Evolutionary conservation across 768 basidiomycete species (phyloP), one percentile per base, ranked within the genome.

Genomic region (Lactifluus pinguis): DNA sequence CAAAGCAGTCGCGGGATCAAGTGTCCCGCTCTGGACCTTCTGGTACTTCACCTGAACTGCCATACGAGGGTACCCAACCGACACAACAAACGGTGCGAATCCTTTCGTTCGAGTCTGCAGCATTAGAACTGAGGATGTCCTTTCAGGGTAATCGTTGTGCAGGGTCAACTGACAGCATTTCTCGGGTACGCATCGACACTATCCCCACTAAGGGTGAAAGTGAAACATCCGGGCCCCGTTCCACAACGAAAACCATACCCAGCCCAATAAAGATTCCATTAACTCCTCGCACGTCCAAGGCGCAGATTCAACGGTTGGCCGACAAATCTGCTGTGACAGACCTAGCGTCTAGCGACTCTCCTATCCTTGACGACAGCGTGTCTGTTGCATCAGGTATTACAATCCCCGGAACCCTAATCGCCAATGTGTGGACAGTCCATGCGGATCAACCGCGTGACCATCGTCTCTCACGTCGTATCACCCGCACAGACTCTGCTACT

Each of bases 401-500:
- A n/a, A 52, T 66, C n/a, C 55, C 60, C 10, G 65, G 53, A n/a
- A 19, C 56, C 25, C 54, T 66, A 11, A 42, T 58, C 47, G 49
- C 56, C 13, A 57, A 49, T 38, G 42, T 57, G 9, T 66, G 53
- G 52, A 54, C 42, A 3, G 17, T 55, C 21, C 53, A 57, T 5
- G 13, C 56, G 34, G 57, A 61, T 19, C 56, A 59, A 30, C 25
- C 55, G 7, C 54, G 42, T 17, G 53, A 66, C 21, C 41, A 57
- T 29, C 51, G 52, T 8, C n/a, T 32, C n/a, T 63, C 63, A 3
- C 63, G 56, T 5, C 53, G 53, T 25, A 62, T 62, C 19, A 59
- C 63, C 17, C 65, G 65, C 6, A 30, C 53, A 21, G 65, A 66
- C 49, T 66, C 65, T 1, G 65, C 63, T 14, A 66, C 63, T 6